Percentiles rank a stretch among this genome's conserved stretches.
Evolutionary conservation across 2,329 filamentous ascomycete species (phyloP).

Genomic region (Mariannaea elegans): DNA sequence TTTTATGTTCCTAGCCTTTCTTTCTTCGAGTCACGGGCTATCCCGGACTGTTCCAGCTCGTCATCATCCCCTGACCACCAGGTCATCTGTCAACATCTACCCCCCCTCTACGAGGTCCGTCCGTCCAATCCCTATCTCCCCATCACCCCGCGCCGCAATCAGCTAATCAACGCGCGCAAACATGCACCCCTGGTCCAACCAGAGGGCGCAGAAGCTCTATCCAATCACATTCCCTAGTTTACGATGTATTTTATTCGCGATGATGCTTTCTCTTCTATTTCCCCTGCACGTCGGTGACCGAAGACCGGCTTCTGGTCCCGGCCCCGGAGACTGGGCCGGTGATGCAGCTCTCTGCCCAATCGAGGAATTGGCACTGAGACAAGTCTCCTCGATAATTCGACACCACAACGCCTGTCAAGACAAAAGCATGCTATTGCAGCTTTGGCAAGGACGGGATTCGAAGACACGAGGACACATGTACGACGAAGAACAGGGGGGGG

Average conservation of each 20-base stretch:
- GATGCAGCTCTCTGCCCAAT: slow-evolving; percentile 9
- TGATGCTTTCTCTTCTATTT: not conserved
- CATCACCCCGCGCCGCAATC: slow-evolving; percentile 19
- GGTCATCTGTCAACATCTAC: slow-evolving; percentile 9
- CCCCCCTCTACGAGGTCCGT: slow-evolving; percentile 4
- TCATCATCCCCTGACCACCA: slow-evolving; percentile 6
- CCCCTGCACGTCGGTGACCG: slow-evolving; percentile 2
- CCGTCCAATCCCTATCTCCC: slow-evolving; percentile 16
- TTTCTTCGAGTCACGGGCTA: not conserved
- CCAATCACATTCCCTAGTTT: not conserved
- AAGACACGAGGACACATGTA: not conserved
- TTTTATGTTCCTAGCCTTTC: not conserved
- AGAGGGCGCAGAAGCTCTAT: not conserved
- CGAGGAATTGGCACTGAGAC: slow-evolving; percentile 7
- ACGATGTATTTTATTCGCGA: not conserved
- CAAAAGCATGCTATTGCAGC: not conserved
- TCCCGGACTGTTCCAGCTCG: not conserved
- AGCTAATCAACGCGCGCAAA: slow-evolving; percentile 14
- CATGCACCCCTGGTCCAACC: not conserved
- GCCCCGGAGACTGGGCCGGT: slow-evolving; percentile 13
- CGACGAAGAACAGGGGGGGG: not conserved
- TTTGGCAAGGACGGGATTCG: not conserved
- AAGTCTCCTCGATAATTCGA: not conserved
- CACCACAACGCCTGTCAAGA: not conserved
- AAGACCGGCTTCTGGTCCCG: slow-evolving; percentile 12